A percentile compares a stretch with the other conserved stretches of the same genome.
phyloP scores from a whole-genome alignment of 164 flowering plant species.

The Piper longum region DNA sequence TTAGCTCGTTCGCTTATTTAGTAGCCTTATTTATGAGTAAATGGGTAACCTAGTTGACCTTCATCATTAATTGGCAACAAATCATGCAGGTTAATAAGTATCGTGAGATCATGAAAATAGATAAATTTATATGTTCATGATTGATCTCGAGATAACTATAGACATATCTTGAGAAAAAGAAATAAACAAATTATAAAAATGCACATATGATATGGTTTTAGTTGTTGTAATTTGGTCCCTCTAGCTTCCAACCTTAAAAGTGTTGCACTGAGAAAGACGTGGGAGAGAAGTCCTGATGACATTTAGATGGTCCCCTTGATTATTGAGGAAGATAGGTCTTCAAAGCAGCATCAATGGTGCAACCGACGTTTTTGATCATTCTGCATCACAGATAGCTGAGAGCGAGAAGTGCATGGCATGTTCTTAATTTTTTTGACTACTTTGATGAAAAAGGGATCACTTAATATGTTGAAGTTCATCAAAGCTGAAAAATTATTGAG shows the following conservation, averaged over 20 bases:
- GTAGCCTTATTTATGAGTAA: too few species aligned
- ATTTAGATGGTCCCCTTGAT: background rate
- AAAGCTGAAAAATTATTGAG: background rate
- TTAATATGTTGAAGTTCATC: background rate
- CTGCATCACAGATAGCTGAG: background rate
- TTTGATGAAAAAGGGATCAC: background rate
- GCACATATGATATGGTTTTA: constrained; percentile 3
- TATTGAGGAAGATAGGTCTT: background rate
- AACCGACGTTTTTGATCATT: background rate
- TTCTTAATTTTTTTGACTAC: background rate
- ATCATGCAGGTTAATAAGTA: background rate
- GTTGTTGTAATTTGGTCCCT: constrained; percentile 1
- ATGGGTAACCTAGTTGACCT: background rate
- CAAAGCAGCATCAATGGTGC: background rate
- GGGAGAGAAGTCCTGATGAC: background rate
- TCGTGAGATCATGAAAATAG: background rate
- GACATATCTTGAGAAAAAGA: too few species aligned
- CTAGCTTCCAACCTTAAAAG: background rate
- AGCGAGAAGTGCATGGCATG: background rate
- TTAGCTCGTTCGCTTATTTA: too few species aligned
- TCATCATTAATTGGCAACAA: background rate
- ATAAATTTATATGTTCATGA: too few species aligned
- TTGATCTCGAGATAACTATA: background rate
- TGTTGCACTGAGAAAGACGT: background rate
- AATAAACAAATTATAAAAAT: too few species aligned